Percentiles rank a stretch among this genome's conserved stretches.
Evolutionary conservation across 106 monocot species (phyloP).

Genomic region (Hemerocallis citrina): DNA sequence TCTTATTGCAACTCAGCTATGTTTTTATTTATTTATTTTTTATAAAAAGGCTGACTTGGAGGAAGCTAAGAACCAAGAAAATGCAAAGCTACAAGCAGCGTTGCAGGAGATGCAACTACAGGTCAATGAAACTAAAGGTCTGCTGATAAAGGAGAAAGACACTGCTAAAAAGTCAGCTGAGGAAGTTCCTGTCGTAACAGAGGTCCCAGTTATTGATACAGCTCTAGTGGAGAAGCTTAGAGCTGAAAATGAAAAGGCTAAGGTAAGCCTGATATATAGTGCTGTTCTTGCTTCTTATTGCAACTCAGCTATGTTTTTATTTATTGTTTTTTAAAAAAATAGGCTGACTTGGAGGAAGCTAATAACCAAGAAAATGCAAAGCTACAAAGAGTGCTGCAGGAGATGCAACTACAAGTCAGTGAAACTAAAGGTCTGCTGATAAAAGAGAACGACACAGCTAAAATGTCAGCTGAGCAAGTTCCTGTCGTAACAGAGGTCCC

Average conservation of each 20-base stretch:
- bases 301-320: not conserved
- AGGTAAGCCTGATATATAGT: conserved; percentile 30
- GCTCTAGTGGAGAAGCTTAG: conserved; percentile 37
- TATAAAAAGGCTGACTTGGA: conserved; percentile 63
- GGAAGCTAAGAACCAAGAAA: conserved; percentile 68
- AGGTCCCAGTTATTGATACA: no score
- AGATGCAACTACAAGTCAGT: conserved; percentile 27
- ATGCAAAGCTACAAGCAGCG: conserved; percentile 45
- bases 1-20: no score
- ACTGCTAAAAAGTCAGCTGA: conserved; percentile 21
- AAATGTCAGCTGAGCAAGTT: conserved; percentile 21
- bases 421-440: conserved; percentile 27
- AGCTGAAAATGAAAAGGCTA: conserved; percentile 63
- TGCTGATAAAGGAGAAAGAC: conserved; percentile 34
- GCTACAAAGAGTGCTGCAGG: conserved; percentile 39
- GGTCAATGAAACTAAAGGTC: conserved; percentile 26
- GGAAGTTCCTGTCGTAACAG: no score
- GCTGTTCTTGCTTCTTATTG: not conserved
- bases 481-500: no score
- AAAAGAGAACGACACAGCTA: conserved; percentile 28
- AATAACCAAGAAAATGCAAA: conserved; percentile 68
- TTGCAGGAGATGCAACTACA: conserved; percentile 33
- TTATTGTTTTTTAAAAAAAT: no score
- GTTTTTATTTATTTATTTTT: not conserved
- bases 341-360: conserved; percentile 70